Percentiles rank a stretch among this genome's conserved stretches.
Evolutionary conservation across 345 rosid genomes (phyloP).

Genomic region (Eucalyptus curtisii): DNA sequence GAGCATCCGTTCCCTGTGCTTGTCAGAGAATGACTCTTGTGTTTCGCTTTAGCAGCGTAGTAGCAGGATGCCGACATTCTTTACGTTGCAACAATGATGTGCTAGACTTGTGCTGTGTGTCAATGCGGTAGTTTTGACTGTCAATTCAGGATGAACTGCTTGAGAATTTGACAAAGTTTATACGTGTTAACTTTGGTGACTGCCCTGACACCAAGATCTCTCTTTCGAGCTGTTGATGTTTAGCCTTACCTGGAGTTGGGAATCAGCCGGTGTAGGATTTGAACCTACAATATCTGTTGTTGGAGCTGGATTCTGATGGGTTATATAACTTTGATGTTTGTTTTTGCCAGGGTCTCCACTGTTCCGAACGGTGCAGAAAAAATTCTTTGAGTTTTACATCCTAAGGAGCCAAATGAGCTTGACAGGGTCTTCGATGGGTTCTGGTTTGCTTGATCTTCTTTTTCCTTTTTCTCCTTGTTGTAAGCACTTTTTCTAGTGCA

Average conservation of each 20-base stretch:
- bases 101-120: not conserved
- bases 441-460: constrained; percentile 34
- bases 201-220: not conserved
- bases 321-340: not conserved
- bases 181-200: not conserved
- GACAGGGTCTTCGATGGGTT: constrained; percentile 52
- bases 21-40: not conserved
- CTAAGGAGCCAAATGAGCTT: constrained; percentile 46
- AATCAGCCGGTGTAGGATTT: not conserved
- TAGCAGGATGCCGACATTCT: not conserved
- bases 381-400: not conserved
- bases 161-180: not conserved
- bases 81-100: not conserved
- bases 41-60: not conserved
- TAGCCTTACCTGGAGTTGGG: not conserved
- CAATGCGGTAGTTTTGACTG: not conserved
- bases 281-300: not conserved
- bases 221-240: not conserved
- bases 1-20: not conserved
- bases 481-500: not conserved
- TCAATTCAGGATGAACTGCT: not conserved
- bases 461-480: not conserved
- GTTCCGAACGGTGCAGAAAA: not conserved
- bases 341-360: constrained; percentile 9
- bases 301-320: not conserved